Evolutionary conservation across 2,329 filamentous ascomycete genomes (phyloP), one percentile per base, ranked within the genome.

Genomic region (Curvularia spicifera): DNA sequence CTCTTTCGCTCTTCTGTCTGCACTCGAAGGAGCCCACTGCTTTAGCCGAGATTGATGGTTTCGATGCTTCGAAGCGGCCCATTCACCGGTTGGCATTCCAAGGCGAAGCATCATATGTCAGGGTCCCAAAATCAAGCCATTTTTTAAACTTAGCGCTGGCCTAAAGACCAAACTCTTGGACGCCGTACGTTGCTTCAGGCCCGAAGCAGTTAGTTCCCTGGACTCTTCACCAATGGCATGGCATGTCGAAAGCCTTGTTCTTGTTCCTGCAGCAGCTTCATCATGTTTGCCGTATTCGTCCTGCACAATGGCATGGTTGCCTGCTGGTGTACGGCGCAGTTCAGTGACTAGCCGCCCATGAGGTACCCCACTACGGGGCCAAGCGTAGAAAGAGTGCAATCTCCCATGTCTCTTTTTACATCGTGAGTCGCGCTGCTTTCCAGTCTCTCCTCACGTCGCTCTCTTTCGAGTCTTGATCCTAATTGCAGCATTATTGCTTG

Each of bases 401-500:
- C 63, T 71, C 70, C 72, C 65, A 57, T 65, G 50, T 56, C 59
- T 67, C 69, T 72, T 60, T 63, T 58, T 46, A 40, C 46, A 50
- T 64, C 59, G 56, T 63, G 49, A 61, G 60, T 64, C 59, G 63
- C 66, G 58, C 67, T 68, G 53, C 55, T 56, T 57, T 68, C 54
- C 51, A 51, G 67, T 63, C 37, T 54, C 54, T 64, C 37, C 46
- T 54, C 67, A 69, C 50, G 70, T 71, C 72, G 57, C 65, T 73
- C 69, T 70, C 63, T 70, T 63, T 69, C 59, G 66, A 69, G 71
- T 67, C 60, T 64, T 51, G 62, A 61, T 55, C 59, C 44, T 70
- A 70, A 69, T 73, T 68, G 76, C 71, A 67, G 68, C 71, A 65
- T 28, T 76, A 61, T 80, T 74, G 80, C 83, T 82, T 84, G 82